Evolutionary conservation across 345 rosid species (phyloP).

Genomic region (Psidium friedrichsthalianum): DNA sequence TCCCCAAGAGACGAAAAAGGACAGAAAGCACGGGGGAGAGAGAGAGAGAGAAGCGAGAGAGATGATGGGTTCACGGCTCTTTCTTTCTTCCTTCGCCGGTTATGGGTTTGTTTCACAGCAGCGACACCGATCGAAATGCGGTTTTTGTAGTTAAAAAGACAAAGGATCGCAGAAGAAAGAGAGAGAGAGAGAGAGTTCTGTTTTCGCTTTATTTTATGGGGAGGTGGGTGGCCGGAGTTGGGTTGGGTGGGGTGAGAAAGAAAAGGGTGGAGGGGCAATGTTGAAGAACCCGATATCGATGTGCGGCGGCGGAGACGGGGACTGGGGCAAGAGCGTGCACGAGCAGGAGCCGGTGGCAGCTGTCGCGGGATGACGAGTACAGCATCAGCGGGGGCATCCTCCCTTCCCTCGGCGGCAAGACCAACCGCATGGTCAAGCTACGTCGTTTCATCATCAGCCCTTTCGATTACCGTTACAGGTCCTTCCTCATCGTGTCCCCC

Average conservation of each 20-base stretch:
- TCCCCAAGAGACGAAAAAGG: not conserved
- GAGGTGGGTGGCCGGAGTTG: not conserved
- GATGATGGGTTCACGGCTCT: not conserved
- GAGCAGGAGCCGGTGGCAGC: not conserved
- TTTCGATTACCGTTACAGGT: conserved; percentile 64
- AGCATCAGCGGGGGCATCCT: conserved; percentile 52
- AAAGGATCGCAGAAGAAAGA: not conserved
- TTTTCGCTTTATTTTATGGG: not conserved
- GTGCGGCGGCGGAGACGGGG: not conserved
- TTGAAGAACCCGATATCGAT: not conserved
- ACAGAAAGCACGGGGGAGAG: not conserved
- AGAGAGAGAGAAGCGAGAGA: not conserved
- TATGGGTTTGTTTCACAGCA: not conserved
- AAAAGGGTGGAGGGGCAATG: not conserved
- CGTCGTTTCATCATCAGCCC: conserved; percentile 56
- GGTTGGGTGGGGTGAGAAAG: not conserved
- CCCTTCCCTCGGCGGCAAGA: conserved; percentile 66
- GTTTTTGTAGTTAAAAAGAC: not conserved
- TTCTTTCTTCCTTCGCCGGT: not conserved
- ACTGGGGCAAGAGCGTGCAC: not conserved
- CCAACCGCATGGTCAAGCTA: conserved; percentile 25
- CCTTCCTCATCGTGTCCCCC: not conserved
- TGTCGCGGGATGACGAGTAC: conserved; percentile 29
- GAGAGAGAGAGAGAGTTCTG: not conserved
- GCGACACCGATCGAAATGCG: not conserved